Base-by-base conservation (phyloP, 345 rosid genomes). In the Eucalyptus marginata region DNA sequence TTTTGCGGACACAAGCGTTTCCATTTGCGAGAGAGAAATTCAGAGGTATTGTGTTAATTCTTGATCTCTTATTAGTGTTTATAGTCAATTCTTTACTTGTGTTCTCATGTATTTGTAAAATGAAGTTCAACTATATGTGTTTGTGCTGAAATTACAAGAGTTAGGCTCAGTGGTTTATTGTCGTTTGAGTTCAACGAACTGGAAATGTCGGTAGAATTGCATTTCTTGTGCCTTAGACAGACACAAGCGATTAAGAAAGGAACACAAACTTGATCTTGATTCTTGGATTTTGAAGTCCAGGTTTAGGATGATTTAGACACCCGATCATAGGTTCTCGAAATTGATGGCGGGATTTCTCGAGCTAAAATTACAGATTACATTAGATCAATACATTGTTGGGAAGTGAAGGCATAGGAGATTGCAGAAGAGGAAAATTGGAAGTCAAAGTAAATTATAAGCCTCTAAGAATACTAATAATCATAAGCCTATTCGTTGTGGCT, bases 321-420 rank as follows among this genome's bases (percentile, higher is more conserved):
- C 31, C 5, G 0, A 62, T 29, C 9, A 18, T 7, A n/a, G 33
- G 68, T 17, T 62, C 68, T 62, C 0, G 5, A 27, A 29, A 62
- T 27, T 62, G 31, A 27, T 29, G 33, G 16, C 1, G 0, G 31
- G 68, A 62, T 27, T 0, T 29, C 33, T 29, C 0, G 3, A 62
- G 27, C 59, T 56, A 36, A 36, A 36, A 36, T 36, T 3, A 36
- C 4, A 36, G 36, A 36, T 36, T 36, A 36, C 4, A 36, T 36
- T 36, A 36, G 3, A 36, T 36, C 36, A 36, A 36, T 36, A 36
- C 36, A 36, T 36, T 36, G 36, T 36, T 36, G 36, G 36, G 36
- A 36, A 36, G 36, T 36, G 36, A 36, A 36, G 36, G 36, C 36
- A 36, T 4, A 36, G 36, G 36, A 36, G 36, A 36, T 36, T 36